These are phyloP conservation scores for Crithidia expoeki DNA, from an alignment of 208 protist genomes.

Conservation along the genomic window DNA sequence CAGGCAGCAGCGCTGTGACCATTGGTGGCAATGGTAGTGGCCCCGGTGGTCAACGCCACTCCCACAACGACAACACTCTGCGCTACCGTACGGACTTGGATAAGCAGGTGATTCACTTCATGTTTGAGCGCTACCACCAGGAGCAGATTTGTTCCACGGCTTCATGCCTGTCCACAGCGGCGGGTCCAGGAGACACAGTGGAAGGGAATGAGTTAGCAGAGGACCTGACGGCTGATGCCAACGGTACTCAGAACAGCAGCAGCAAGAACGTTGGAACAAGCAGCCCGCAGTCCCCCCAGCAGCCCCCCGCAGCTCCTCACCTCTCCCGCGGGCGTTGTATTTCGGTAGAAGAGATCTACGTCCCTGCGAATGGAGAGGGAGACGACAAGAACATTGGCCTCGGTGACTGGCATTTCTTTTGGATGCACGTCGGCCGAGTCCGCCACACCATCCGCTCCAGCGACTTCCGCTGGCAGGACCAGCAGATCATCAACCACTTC, in stretches of 20 bases:
- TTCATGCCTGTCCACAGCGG: background rate
- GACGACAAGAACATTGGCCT: constrained; percentile 45
- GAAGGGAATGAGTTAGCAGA: background rate
- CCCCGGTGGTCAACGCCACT: background rate
- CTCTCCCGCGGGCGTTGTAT: constrained; percentile 11
- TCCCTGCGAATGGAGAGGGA: constrained; percentile 41
- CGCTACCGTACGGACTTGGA: constrained; percentile 87
- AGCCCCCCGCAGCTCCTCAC: background rate
- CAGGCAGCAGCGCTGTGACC: constrained; percentile 7
- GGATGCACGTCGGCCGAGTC: constrained; percentile 83
- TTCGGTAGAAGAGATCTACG: constrained; percentile 49
- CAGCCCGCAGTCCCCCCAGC: background rate
- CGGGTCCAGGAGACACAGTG: background rate
- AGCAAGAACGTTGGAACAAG: background rate
- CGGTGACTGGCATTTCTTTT: constrained; percentile 92
- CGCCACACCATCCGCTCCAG: constrained; percentile 69
- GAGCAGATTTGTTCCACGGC: constrained; percentile 35
- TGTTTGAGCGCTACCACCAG: constrained; percentile 65
- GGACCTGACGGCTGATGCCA: background rate
- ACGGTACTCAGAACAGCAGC: background rate
- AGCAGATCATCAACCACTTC: constrained; percentile 97
- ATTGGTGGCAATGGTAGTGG: constrained; percentile 3
- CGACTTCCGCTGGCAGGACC: constrained; percentile 78
- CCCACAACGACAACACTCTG: constrained; percentile 33
- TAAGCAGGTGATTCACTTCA: constrained; percentile 87